Base-by-base conservation (phyloP, 140 eudicot species). In the Artemisia princeps region DNA sequence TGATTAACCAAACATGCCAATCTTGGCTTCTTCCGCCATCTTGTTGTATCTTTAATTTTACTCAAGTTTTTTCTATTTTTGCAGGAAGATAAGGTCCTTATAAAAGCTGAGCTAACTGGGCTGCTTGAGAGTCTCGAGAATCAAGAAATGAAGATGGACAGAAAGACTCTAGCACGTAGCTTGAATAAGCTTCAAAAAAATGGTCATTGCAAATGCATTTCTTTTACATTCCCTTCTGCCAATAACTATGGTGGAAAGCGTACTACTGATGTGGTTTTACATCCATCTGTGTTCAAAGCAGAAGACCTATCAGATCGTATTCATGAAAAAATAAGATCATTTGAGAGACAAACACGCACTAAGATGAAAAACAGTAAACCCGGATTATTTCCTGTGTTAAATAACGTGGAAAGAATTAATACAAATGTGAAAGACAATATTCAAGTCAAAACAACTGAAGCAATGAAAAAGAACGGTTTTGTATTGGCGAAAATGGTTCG, bases 401-500 rank as follows among this genome's bases (percentile, higher is more conserved):
- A 80, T 77, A 77, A 77, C 15, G 84, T 91, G 14, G 81, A 85
- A 67, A 88, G 95, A 60, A 80, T 83, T 15, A 64, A 56, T 10
- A 57, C 51, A 17, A 76, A 61, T 53, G 15, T 37, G 15, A 83
- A 66, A 46, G 57, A 48, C 64, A 76, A 77, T 65, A 22, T 4
- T 51, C 87, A 78, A 70, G 61, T 83, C 6, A 83, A 77, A 65
- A 72, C 66, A 28, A 68, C 57, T 68, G 95, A 81, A 73, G 80
- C 76, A 11, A 81, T 81, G 96, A 89, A 89, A 20, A 69, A 86
- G 40, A 88, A 87, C 75, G 98, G 98, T 11, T 91, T 77, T 81
- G 92, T 87, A 23, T 69, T 78, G 75, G 89, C 92, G 44, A 91
- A 84, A 80, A 91, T 91, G 98, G 87, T 87, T 66, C 83, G 98